Base-by-base conservation (phyloP, 176 grass and related monocot genomes). In the Carex parvula region DNA sequence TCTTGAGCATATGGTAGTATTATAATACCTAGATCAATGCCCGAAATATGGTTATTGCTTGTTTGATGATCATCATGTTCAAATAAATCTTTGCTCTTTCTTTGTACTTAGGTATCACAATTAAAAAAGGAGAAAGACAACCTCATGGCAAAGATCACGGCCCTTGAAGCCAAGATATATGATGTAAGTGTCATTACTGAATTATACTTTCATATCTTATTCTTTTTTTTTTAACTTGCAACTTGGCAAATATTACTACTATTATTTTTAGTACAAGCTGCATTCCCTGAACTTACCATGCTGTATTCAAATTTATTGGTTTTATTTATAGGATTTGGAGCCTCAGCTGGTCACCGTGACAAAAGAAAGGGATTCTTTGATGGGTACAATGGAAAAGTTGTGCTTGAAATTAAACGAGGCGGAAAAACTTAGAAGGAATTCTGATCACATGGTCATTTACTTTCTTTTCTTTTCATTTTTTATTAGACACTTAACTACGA, bases 301-400 rank as follows among this genome's bases (percentile, higher is more conserved):
- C 8, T 9, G 7, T 22, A 61, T 61, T 61, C 4, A 42, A 41
- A 66, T 14, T 66, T 5, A 64, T 7, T 59, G 30, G 39, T 18
- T 69, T 82, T 86, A 71, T 85, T 37, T 71, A 63, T 80, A 97
- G 94, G 88, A 92, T 37, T 57, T 97, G 80, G 63, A 70, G 22
- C 79, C 72, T 69, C 84, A 97, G 84, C 79, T 92, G 76, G 59
- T 86, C 35, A 83, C 80, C 21, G 68, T 92, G 20, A 89, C 17
- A 1, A 86, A 86, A 86, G 94, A 94, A 90, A 90, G 86, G 0
- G 87, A 90, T 64, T 39, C 26, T 70, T 90, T 97, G 88, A 66
- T 85, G 71, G 84, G 85, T 76, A 74, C 87, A 84, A 86, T 46
- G 30, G 70, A 89, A 32, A 63, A 87, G 62, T 57, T 94, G 91